Evolutionary conservation across 192 early-diverging fungal species (phyloP), one percentile per base, ranked within the genome.

Genomic region (Podila epigama): DNA sequence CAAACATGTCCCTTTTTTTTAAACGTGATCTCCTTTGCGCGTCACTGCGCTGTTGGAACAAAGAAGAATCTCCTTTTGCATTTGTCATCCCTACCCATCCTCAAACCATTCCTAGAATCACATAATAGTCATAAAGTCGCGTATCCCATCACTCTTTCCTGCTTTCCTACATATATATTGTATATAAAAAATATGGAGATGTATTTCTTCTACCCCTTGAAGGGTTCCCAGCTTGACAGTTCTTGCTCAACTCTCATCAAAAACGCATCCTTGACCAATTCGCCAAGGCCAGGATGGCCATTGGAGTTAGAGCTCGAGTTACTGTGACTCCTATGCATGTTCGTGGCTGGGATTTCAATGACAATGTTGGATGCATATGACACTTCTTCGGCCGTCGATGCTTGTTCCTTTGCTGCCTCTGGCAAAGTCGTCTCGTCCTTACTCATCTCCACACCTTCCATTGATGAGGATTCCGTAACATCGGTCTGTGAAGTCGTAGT

Each of bases 171-270:
- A n/a, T n/a, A n/a, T n/a, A n/a, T n/a, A n/a, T n/a, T n/a, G n/a
- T n/a, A n/a, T n/a, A n/a, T n/a, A n/a, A n/a, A n/a, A n/a, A n/a
- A n/a, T n/a, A n/a, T n/a, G n/a, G n/a, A n/a, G n/a, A n/a, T n/a
- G n/a, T n/a, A n/a, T n/a, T n/a, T n/a, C n/a, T n/a, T n/a, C 22
- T 28, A 41, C 34, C 64, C 42, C n/a, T 50, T 36, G 36, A 68
- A 53, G 39, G 73, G 56, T 20, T 68, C 66, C 73, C 73, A 77
- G 29, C 53, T 36, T 15, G 60, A 36, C 39, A 77, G 22, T 33
- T 77, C 73, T 53, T 68, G 73, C 13, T 77, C 73, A 16, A 77
- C 51, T 11, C 53, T 65, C 18, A 63, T 58, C 54, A 77, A 48
- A 55, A 77, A 77, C 8, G 73, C 60, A 16, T 77, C 73, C 15